Evolutionary conservation across 805 yeast genomes (phyloP), one percentile per base, ranked within the genome.

Genomic region (Candida railenensis): DNA sequence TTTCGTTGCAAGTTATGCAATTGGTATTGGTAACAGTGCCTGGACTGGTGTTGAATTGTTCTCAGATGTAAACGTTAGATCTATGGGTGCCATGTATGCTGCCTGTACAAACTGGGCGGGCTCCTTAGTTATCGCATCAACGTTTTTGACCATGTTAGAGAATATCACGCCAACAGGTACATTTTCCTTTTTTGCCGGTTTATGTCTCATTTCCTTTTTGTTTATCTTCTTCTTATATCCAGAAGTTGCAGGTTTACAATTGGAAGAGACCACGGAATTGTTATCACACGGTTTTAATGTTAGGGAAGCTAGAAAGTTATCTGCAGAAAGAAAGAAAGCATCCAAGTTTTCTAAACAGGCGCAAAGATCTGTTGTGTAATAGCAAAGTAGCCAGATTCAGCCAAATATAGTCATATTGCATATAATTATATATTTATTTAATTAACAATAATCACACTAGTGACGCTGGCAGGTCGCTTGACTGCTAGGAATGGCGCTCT

Each of bases 11-110:
- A 82, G 85, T 45, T 92, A 91, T 63, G 96, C 97, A 42, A 73
- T 89, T 54, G 98, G 98, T 55, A 88, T 91, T 55, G 99, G 99
- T 69, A 91, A 92, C 65, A 94, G 89, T 46, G 97, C 98, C 47
- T 92, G 99, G 99, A 96, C 92, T 63, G 97, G 94, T 62, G 86
- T 92, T 47, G 99, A 92, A 68, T 73, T 92, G 60, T 90, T 94
- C 71, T 94, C 97, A 32, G 96, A 91, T 75, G 75, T 72, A 21
- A 80, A 83, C 51, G 97, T 92, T 30, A 82, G 99, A 64, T 96
- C 96, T 48, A 77, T 89, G 40, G 98, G 98, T 50, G 83, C 90
- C 8, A 88, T 96, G 48, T 85, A 81, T 58, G 90, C 97, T 1
- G 89, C 97, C 11, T 92, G 94, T 14, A 83, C 91, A 38, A 92